These are phyloP conservation scores for Neofusicoccum laricinum DNA, from an alignment of 2,329 filamentous ascomycete genomes.

Conservation along the genomic window DNA sequence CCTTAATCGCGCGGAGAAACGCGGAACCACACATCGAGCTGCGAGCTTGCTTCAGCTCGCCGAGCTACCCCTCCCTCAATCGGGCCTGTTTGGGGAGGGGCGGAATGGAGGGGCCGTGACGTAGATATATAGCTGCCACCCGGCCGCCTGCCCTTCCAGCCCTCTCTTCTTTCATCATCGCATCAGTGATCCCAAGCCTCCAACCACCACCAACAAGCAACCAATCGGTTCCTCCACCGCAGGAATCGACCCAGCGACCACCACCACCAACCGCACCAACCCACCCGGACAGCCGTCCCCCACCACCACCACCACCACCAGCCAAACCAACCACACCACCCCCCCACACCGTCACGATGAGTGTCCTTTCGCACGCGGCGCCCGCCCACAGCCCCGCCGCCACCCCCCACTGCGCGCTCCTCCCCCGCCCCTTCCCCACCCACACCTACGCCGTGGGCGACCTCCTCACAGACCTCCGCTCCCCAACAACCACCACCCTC, in stretches of 20 bases:
- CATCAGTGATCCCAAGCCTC: slow-evolving; percentile 2
- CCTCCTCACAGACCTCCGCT: slow-evolving; percentile 9
- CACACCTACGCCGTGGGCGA: slow-evolving; percentile 7
- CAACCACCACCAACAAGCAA: not conserved
- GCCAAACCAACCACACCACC: not conserved
- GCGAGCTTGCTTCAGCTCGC: not conserved
- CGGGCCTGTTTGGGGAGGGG: not conserved
- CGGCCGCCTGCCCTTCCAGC: not conserved
- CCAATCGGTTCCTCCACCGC: not conserved
- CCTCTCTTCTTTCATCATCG: not conserved
- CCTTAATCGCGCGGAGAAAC: slow-evolving; percentile 6
- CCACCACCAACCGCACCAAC: not conserved
- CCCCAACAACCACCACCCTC: not conserved
- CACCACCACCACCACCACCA: not conserved
- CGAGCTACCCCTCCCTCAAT: not conserved
- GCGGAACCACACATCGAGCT: not conserved
- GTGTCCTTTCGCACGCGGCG: slow-evolving; percentile 8
- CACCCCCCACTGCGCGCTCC: not conserved
- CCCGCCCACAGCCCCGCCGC: not conserved
- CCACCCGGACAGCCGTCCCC: not conserved
- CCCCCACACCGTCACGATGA: slow-evolving; percentile 16
- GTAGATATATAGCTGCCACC: not conserved
- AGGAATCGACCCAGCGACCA: not conserved
- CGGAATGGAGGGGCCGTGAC: not conserved
- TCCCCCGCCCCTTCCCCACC: slow-evolving; percentile 6